Evolutionary conservation across 2,329 filamentous ascomycete species (phyloP), one percentile per base, ranked within the genome.

Genomic region (Ceratocystis cacaofunesta): DNA sequence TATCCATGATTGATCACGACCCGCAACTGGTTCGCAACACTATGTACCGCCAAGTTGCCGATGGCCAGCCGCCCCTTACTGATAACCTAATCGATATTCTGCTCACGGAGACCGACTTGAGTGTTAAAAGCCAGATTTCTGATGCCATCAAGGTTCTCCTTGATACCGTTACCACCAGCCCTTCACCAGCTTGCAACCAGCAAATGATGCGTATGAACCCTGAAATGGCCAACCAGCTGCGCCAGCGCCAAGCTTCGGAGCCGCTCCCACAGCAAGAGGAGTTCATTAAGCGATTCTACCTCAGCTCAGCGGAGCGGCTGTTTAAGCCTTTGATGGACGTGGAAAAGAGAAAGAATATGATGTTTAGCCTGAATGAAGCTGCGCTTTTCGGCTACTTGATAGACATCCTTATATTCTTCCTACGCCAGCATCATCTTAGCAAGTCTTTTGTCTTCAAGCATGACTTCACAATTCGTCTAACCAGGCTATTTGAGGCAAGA

Each of bases 1-100:
- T 96, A 6, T 90, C 91, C 4, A 86, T 97, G 75, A 94, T 99
- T 70, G 94, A 99, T 71, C 92, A 97, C 72, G 94, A 99, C 71
- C 88, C 92, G 1, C 84, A 91, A 70, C 91, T 96, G 87, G 92
- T 99, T 73, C 88, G 94, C 61, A 86, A 88, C 70, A 95, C 92
- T 65, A 92, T 97, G 70, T 92, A 96, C 74, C 90, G 91, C 68
- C 90, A 95, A 69, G 87, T 96, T 68, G 87, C 88, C 69, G 91
- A 96, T 69, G 92, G 92, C 72, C 85, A 89, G 70, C 85, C 86
- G 1, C 90, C 90, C 3, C 76, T 99, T 64, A 96, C 91, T 1
- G 94, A 97, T 73, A 95, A 90, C 0, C 78, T 99, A 50, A 95
- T 97, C 67, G 92, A 96, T 70, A 80, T 99, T 52, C 82, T 99